Percentiles rank a stretch among this genome's conserved stretches.
Evolutionary conservation across 169 alveolate genomes (phyloP).

Genomic region (Miamiensis avidus): DNA sequence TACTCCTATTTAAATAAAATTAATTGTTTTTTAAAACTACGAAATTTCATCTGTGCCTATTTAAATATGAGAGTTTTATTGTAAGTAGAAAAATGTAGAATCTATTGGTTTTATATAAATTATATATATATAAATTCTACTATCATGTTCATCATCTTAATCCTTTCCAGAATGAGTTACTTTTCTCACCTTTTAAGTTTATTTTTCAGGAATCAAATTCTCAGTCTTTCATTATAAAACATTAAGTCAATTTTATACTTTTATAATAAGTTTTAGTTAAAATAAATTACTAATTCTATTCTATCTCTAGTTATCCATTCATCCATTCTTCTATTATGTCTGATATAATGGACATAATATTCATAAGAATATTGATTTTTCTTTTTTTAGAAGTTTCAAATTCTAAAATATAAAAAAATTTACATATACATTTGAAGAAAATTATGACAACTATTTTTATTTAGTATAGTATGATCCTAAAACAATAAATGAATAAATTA

Average conservation of each 20-base stretch:
- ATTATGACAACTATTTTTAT: background rate
- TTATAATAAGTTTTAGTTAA: constrained; percentile 45
- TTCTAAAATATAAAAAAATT: background rate
- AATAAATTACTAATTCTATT: background rate
- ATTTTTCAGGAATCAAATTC: background rate
- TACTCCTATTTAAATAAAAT: background rate
- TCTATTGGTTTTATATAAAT: no score
- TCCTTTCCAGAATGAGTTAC: background rate
- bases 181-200: background rate
- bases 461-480: no score
- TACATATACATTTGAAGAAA: background rate
- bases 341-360: constrained; percentile 75
- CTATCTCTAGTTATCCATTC: constrained; percentile 55
- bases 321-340: constrained; percentile 74
- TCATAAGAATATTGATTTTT: constrained; percentile 43
- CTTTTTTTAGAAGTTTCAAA: constrained; percentile 3
- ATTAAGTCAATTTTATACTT: constrained; percentile 45
- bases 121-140: background rate
- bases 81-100: no score
- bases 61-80: background rate
- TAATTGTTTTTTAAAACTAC: background rate
- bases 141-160: background rate
- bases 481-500: background rate
- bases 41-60: background rate
- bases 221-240: constrained; percentile 2